Evolutionary conservation across 2,329 filamentous ascomycete genomes (phyloP), one percentile per base, ranked within the genome.

Genomic region (Fusarium gaditjirri): DNA sequence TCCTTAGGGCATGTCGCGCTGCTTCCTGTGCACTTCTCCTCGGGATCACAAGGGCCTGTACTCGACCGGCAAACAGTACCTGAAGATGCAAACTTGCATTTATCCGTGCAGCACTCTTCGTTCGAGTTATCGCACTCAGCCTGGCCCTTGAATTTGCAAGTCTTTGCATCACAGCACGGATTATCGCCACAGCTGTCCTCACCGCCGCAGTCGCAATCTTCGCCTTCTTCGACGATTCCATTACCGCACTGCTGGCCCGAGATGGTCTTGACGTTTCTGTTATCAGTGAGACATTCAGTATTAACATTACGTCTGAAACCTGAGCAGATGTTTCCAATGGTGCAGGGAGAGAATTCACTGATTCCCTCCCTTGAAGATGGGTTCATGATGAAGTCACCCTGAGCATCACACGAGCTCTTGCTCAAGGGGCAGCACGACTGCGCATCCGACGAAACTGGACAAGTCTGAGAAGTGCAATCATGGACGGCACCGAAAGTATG

Each of bases 401-500:
- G 84, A 27, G 96, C 96, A 80, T 97, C 86, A 80, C 96, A 99
- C 0, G 84, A 86, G 44, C 69, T 80, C 13, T 84, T 77, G 74
- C 86, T 92, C 12, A 97, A 85, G 1, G 95, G 96, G 76, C 96
- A 99, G 81, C 96, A 99, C 75, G 87, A 82, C 74, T 86, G 86
- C 60, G 79, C 81, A 14, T 80, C 79, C 11, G 81, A 81, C 41
- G 89, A 88, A 25, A 88, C 86, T 65, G 93, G 87, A 79, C 95
- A 98, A 5, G 92, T 88, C n/a, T 81, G 70, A 0, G 84, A 79
- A 6, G 90, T 92, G 81, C 96, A 99, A 82, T 99, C 96, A 81
- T 99, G 96, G 14, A 98, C 94, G 9, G 95, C 96, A 49, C 95
- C 95, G 80, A 97, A 98, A 0, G 94, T 98, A 81, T 98, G 95